Base-by-base conservation (phyloP, 768 basidiomycete species). In the Russula sp. region DNA sequence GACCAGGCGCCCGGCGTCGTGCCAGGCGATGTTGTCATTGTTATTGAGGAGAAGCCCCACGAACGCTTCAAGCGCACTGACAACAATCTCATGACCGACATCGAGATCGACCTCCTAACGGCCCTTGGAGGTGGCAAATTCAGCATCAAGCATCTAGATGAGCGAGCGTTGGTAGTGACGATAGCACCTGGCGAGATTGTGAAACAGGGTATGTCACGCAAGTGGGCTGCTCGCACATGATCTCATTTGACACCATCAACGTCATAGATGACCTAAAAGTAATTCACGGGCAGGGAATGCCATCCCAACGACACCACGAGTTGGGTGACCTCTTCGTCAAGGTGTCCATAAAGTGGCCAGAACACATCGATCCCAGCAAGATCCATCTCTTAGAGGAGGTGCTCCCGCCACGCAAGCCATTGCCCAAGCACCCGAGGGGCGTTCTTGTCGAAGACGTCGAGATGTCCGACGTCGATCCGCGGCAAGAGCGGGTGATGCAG, bases 221-320 rank as follows among this genome's bases (percentile, higher is more conserved):
- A 22, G 50, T 47, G 52, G 34, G 32, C 39, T n/a, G 50, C 55
- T 61, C 50, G 25, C 1, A 9, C 16, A 13, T 45, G 16, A 38
- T 16, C 3, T 16, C 11, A 39, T 54, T 43, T 55, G 47, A 60
- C 35, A 56, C 39, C 22, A n/a, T 20, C 59, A 47, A 56, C 65
- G 16, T 47, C 67, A 59, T 53, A 95, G 96, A 89, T 63, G 87
- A 89, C 47, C 70, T 94, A 70, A 98, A 97, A 76, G 87, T 95
- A 66, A 88, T 99, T 68, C 83, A 83, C 52, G 91, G 90, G 5
- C 95, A 98, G 76, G 97, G 97, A 64, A 99, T 99, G 97, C 97
- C 96, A 13, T 98, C 97, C 54, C 90, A 90, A 73, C 86, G 97
- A 63, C 96, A 98, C 75, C 97, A 98, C 76, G 94, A 99, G 71